phyloP scores from a whole-genome alignment of 768 basidiomycete genomes.

The Naganishia vishniacii region DNA sequence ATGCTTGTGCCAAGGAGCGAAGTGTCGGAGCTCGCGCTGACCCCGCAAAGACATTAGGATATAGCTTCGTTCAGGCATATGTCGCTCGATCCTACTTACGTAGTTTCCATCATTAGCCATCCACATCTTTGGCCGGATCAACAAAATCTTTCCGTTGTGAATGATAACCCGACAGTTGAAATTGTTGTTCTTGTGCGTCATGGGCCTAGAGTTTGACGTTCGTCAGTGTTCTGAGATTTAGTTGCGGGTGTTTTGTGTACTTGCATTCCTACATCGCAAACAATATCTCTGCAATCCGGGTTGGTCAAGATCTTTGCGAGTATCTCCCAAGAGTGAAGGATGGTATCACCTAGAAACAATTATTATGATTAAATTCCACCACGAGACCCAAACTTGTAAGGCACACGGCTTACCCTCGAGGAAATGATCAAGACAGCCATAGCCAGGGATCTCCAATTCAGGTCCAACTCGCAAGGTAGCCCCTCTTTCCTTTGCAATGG shows the following conservation, averaged over 20 bases:
- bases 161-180: slow-evolving; percentile 95
- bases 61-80: too few species aligned
- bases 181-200: slow-evolving; percentile 94
- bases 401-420: slow-evolving; percentile 65
- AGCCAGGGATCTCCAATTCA: slow-evolving; percentile 96
- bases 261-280: slow-evolving; percentile 96
- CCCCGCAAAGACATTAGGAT: not conserved
- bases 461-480: slow-evolving; percentile 91
- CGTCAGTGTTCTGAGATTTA: not conserved
- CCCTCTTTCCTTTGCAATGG: slow-evolving; percentile 77
- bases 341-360: slow-evolving; percentile 95
- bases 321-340: slow-evolving; percentile 95
- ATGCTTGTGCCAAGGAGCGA: slow-evolving; percentile 91
- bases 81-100: slow-evolving; percentile 50
- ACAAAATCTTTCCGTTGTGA: slow-evolving; percentile 74
- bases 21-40: slow-evolving; percentile 54
- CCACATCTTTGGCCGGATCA: slow-evolving; percentile 99
- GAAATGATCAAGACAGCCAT: slow-evolving; percentile 96
- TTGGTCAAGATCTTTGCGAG: slow-evolving; percentile 81
- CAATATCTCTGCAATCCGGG: slow-evolving; percentile 71
- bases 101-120: slow-evolving; percentile 98
- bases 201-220: slow-evolving; percentile 60
- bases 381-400: not conserved
- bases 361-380: too few species aligned
- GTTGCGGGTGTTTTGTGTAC: slow-evolving; percentile 36